A percentile compares a stretch with the other conserved stretches of the same genome.
These are phyloP conservation scores for Misopates orontium DNA, from an alignment of 257 asterid genomes.

Conservation along the genomic window DNA sequence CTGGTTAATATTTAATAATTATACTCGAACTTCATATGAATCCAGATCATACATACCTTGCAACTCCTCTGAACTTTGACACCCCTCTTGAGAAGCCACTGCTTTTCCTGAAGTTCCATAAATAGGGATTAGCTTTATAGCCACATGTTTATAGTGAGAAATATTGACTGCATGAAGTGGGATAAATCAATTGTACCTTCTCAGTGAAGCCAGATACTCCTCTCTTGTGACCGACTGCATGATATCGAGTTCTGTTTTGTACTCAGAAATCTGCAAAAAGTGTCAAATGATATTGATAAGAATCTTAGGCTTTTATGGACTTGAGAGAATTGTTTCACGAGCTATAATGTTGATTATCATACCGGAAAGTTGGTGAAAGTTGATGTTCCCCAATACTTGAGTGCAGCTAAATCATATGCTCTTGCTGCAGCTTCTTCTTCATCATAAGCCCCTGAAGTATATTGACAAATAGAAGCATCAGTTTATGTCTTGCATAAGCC, in stretches of 20 bases:
- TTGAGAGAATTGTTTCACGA: not conserved
- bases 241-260: conserved; percentile 37
- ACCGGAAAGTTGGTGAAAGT: conserved; percentile 30
- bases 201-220: conserved; percentile 49
- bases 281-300: conserved; percentile 4
- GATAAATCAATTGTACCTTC: conserved; percentile 33
- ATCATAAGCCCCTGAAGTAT: conserved; percentile 29
- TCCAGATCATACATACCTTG: conserved; percentile 18
- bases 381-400: conserved; percentile 34
- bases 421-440: conserved; percentile 35
- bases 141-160: not conserved
- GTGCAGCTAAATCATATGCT: conserved; percentile 34
- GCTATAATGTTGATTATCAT: not conserved
- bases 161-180: not conserved
- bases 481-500: not conserved
- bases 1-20: too few species aligned
- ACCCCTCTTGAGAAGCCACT: conserved; percentile 31
- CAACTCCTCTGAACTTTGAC: conserved; percentile 32
- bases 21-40: not conserved
- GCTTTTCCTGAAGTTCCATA: conserved; percentile 20
- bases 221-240: conserved; percentile 46
- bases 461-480: not conserved
- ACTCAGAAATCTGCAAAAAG: conserved; percentile 36
- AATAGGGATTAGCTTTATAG: not conserved
- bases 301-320: not conserved